phyloP scores from a whole-genome alignment of 2,329 filamentous ascomycete genomes.

The Fusarium sp. region DNA sequence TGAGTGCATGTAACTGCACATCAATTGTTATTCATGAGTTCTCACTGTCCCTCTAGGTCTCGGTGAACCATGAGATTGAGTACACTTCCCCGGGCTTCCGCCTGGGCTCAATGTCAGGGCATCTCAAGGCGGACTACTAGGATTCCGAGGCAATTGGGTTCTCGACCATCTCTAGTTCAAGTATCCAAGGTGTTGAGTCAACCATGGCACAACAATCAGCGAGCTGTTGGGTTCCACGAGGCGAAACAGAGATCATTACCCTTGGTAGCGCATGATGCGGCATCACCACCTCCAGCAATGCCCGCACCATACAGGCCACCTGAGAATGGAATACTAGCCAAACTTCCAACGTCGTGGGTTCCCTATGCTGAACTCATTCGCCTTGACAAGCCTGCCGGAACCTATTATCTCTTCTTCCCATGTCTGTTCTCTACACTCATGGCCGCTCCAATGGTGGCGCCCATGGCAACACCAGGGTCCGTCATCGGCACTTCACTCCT shows the following conservation, averaged over 20 bases:
- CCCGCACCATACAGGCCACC: constrained; percentile 72
- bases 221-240: constrained; percentile 43
- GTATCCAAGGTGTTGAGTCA: constrained; percentile 13
- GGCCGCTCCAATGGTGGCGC: constrained; percentile 76
- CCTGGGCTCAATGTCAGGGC: constrained; percentile 39
- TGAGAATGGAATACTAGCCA: constrained; percentile 76
- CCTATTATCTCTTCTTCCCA: constrained; percentile 88
- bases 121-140: constrained; percentile 28
- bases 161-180: constrained; percentile 16
- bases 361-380: constrained; percentile 87
- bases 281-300: constrained; percentile 16
- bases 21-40: constrained; percentile 18
- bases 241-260: constrained; percentile 34
- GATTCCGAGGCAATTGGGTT: constrained; percentile 9
- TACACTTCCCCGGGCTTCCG: constrained; percentile 38
- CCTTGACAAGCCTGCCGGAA: constrained; percentile 83
- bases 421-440: constrained; percentile 87
- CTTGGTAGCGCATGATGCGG: constrained; percentile 21
- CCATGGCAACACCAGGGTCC: constrained; percentile 69
- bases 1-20: constrained; percentile 21
- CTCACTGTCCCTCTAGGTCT: constrained; percentile 19
- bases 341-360: constrained; percentile 76
- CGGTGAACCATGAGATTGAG: constrained; percentile 38
- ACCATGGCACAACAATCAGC: constrained; percentile 27
- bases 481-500: constrained; percentile 75